Percentiles rank a stretch among this genome's conserved stretches.
These are phyloP conservation scores for Brassica balearica DNA, from an alignment of 441 rosid genomes.

Conservation along the genomic window DNA sequence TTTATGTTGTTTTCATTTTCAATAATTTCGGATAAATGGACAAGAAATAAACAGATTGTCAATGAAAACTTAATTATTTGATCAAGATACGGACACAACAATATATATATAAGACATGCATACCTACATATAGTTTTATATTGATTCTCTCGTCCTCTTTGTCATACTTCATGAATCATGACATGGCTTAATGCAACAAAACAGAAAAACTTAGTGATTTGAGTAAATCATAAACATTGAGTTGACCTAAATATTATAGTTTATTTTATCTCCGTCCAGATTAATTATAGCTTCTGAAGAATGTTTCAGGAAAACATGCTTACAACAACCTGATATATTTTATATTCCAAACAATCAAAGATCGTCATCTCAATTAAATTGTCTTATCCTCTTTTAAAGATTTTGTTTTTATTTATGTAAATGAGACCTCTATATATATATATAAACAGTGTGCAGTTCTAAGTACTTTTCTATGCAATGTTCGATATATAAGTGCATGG, in stretches of 20 bases:
- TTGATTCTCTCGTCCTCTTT: conserved; percentile 19
- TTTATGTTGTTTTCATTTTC: neutral
- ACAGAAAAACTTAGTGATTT: conserved; percentile 22
- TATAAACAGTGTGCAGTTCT: neutral
- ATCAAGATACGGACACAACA: conserved; percentile 20
- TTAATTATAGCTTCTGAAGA: conserved; percentile 30
- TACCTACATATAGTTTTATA: conserved; percentile 18
- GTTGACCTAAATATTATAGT: conserved; percentile 35
- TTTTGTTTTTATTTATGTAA: neutral
- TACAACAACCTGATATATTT: conserved; percentile 25
- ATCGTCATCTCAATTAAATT: conserved; percentile 9
- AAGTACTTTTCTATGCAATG: neutral
- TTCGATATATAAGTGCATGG: conserved; percentile 15
- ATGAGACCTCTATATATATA: neutral
- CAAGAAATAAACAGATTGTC: conserved; percentile 24
- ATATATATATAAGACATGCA: conserved; percentile 14
- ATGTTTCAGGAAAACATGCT: conserved; percentile 42
- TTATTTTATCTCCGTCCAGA: conserved; percentile 24
- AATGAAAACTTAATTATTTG: conserved; percentile 11
- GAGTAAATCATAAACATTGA: conserved; percentile 18
- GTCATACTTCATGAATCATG: conserved; percentile 43
- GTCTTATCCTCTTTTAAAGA: neutral
- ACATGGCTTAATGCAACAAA: conserved; percentile 39
- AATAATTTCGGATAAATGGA: conserved; percentile 11
- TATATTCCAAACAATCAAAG: conserved; percentile 18